Evolutionary conservation across 106 monocot genomes (phyloP).

Genomic region (Apostasia shenzhenica): DNA sequence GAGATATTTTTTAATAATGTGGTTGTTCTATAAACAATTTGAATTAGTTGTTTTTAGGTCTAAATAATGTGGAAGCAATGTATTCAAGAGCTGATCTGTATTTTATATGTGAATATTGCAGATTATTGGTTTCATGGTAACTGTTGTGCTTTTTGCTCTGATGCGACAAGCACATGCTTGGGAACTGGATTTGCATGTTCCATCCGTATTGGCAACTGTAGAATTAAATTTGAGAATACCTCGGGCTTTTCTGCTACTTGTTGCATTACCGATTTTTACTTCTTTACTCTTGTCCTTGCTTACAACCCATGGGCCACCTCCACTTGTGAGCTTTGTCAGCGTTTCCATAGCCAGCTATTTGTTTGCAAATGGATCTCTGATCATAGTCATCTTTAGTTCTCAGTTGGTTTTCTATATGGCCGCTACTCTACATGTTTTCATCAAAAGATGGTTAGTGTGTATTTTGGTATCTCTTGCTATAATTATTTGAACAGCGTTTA

Average conservation of each 20-base stretch:
- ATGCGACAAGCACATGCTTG: constrained; percentile 87
- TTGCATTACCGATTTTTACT: constrained; percentile 37
- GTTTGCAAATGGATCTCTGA: constrained; percentile 74
- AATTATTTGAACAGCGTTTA: too few relatives aligned
- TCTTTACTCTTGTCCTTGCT: constrained; percentile 36
- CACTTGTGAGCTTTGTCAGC: constrained; percentile 44
- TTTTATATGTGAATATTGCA: constrained; percentile 26
- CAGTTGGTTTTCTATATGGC: constrained; percentile 45
- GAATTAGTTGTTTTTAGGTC: too few relatives aligned
- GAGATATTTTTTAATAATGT: too few relatives aligned
- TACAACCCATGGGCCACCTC: constrained; percentile 25
- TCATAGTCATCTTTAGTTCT: constrained; percentile 60
- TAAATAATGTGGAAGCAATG: not conserved
- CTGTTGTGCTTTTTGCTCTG: constrained; percentile 70
- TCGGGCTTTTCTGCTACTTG: constrained; percentile 48
- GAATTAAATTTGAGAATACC: constrained; percentile 85
- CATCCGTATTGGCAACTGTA: constrained; percentile 65
- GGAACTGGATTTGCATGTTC: constrained; percentile 75
- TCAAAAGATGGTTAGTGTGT: constrained; percentile 64
- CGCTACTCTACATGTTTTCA: constrained; percentile 57
- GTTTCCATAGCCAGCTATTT: constrained; percentile 65
- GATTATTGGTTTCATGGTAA: constrained; percentile 72
- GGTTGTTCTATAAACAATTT: too few relatives aligned
- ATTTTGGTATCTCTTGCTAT: not conserved
- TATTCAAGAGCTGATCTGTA: constrained; percentile 2